Evolutionary conservation across 2,329 filamentous ascomycete species (phyloP).

Genomic region (Apiospora pterosperma): DNA sequence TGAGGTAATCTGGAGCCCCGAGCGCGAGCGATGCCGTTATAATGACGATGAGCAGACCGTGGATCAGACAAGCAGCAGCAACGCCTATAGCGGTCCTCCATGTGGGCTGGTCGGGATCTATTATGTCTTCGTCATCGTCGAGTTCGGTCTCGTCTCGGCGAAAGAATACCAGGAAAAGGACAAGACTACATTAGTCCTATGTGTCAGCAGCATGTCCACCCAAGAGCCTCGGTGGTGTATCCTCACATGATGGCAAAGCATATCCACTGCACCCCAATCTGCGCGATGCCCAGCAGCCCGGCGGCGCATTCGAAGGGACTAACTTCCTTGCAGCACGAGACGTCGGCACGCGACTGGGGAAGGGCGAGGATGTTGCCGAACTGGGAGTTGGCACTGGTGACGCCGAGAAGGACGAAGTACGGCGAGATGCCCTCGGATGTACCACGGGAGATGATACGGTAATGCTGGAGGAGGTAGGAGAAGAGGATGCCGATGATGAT

Average conservation of each 20-base stretch:
- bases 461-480: conserved; percentile 93
- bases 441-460: conserved; percentile 79
- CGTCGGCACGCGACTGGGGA: conserved; percentile 76
- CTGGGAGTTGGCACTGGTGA: conserved; percentile 81
- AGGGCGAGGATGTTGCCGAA: conserved; percentile 91
- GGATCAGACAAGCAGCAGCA: conserved; percentile 67
- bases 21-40: conserved; percentile 66
- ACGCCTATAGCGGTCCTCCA: conserved; percentile 80
- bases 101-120: conserved; percentile 50
- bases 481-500: conserved; percentile 85
- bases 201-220: conserved; percentile 17
- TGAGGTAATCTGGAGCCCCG: conserved; percentile 60
- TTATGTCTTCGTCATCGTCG: conserved; percentile 44
- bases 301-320: conserved; percentile 80
- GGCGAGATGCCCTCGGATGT: conserved; percentile 94
- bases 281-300: conserved; percentile 81
- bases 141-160: conserved; percentile 59
- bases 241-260: conserved; percentile 89
- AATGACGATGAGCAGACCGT: conserved; percentile 68
- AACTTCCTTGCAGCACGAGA: conserved; percentile 81
- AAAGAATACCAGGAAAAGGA: conserved; percentile 95
- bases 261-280: conserved; percentile 87
- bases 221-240: not conserved
- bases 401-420: conserved; percentile 91
- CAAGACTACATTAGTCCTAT: conserved; percentile 55